Evolutionary conservation across 805 yeast species (phyloP), one percentile per base, ranked within the genome.

Genomic region (Metschnikowia noctiluminum): DNA sequence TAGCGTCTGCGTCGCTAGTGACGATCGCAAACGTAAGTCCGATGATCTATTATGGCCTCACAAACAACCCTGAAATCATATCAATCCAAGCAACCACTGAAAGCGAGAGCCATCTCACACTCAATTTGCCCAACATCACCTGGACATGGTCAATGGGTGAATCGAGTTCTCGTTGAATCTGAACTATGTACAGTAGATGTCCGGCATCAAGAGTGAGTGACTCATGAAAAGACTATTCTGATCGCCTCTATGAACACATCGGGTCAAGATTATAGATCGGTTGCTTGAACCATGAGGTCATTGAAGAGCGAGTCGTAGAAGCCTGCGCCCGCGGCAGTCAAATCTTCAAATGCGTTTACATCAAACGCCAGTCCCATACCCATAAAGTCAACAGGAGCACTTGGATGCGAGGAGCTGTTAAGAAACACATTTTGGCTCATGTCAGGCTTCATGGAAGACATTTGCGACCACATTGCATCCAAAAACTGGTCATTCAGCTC

Each of bases 391-490:
- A 38, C 15, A 10, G 51, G 47, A 16, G 39, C 16, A 15, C 43
- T 54, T 28, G 46, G 28, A 2, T 51, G 51, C 3, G 54, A 48
- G 4, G 53, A 38, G 13, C 38, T 38, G 27, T 39, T 43, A 40
- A 37, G 49, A n/a, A 46, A 10, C n/a, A 41, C 30, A 3, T 43
- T 21, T 10, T 55, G 49, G n/a, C 35, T 41, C 35, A 49, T 28
- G 7, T 49, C 50, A 1, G 60, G 60, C 35, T 57, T 55, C 38
- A 45, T 40, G 27, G 46, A 38, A 1, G 55, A 28, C 52, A 57
- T 52, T 32, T 48, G 59, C 40, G 53, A 46, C 60, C 60, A 57
- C 43, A 51, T 43, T 5, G 48, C 38, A 38, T 57, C 57, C 4
- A 44, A 36, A 13, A 28, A 38, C 21, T 47, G 46, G 15, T 47